Evolutionary conservation across 805 yeast species (phyloP).

Genomic region (Candida methanosorbosa): DNA sequence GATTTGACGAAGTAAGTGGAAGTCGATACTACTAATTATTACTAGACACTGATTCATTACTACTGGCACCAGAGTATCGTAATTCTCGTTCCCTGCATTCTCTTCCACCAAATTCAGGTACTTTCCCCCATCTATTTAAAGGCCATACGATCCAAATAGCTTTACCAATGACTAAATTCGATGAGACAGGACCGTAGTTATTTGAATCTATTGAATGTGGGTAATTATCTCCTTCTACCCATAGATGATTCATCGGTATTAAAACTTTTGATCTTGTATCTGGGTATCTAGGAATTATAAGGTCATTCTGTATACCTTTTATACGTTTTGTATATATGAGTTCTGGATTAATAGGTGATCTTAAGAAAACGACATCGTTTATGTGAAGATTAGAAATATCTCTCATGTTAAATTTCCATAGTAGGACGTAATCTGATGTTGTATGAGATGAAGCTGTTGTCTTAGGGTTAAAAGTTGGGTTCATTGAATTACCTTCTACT

Average conservation of each 20-base stretch:
- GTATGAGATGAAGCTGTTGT: conserved; percentile 24
- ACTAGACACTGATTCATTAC: too few relatives aligned
- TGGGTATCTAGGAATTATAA: conserved; percentile 49
- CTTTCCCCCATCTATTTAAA: conserved; percentile 38
- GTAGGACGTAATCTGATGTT: conserved; percentile 57
- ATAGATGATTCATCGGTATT: conserved; percentile 73
- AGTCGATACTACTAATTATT: too few relatives aligned
- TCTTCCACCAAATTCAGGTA: conserved; percentile 41
- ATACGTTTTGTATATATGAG: conserved; percentile 72
- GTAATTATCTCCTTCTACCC: conserved; percentile 93
- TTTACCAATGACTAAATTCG: conserved; percentile 73
- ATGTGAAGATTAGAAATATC: conserved; percentile 35
- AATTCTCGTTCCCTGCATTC: conserved; percentile 31
- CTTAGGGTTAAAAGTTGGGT: conserved; percentile 78
- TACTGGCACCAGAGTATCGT: too few relatives aligned
- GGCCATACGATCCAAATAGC: conserved; percentile 71
- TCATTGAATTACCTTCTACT: conserved; percentile 79
- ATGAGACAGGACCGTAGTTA: conserved; percentile 80
- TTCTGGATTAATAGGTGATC: conserved; percentile 77
- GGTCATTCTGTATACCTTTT: conserved; percentile 67
- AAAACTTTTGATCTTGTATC: conserved; percentile 56
- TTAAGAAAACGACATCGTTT: conserved; percentile 69
- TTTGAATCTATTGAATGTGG: conserved; percentile 85
- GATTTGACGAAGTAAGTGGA: too few relatives aligned
- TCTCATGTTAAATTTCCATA: conserved; percentile 56